A percentile compares a stretch with the other conserved stretches of the same genome.
These are phyloP conservation scores for Metschnikowia peoriensis DNA, from an alignment of 805 yeast species.

Conservation along the genomic window DNA sequence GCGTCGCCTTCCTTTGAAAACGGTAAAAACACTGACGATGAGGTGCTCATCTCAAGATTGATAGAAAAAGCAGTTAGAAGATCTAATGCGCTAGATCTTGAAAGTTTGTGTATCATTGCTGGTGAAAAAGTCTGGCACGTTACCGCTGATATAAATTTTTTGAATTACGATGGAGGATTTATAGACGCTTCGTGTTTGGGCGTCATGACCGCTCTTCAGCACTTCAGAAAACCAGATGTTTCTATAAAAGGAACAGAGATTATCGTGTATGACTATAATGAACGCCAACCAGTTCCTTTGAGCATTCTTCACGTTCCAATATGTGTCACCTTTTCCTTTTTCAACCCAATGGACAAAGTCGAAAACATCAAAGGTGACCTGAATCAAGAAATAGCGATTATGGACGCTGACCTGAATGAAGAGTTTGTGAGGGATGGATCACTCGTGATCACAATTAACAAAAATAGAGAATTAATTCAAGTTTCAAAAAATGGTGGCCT, in stretches of 20 bases:
- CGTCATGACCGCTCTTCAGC: conserved; percentile 81
- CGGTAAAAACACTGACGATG: conserved; percentile 72
- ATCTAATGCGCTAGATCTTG: conserved; percentile 88
- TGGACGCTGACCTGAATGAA: conserved; percentile 78
- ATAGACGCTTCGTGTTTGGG: conserved; percentile 90
- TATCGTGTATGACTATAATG: conserved; percentile 66
- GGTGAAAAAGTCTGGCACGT: conserved; percentile 91
- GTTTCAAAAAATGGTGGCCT: conserved; percentile 87
- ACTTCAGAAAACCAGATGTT: conserved; percentile 81
- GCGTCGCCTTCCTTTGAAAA: conserved; percentile 84
- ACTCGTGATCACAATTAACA: conserved; percentile 82
- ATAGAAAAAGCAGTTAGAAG: conserved; percentile 91
- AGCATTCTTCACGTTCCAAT: conserved; percentile 87
- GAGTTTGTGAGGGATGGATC: conserved; percentile 75
- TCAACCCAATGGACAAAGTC: conserved; percentile 62
- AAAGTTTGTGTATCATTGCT: conserved; percentile 84
- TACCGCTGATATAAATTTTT: conserved; percentile 84
- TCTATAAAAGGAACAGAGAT: conserved; percentile 65
- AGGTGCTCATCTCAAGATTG: conserved; percentile 73
- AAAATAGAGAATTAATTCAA: conserved; percentile 88
- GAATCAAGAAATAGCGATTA: conserved; percentile 56
- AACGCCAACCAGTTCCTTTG: conserved; percentile 83
- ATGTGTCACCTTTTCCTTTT: conserved; percentile 86
- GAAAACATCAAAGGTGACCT: conserved; percentile 68
- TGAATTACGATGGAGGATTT: conserved; percentile 90